Evolutionary conservation across 2,329 filamentous ascomycete species (phyloP), one percentile per base, ranked within the genome.

Genomic region (Xylaria sp.): DNA sequence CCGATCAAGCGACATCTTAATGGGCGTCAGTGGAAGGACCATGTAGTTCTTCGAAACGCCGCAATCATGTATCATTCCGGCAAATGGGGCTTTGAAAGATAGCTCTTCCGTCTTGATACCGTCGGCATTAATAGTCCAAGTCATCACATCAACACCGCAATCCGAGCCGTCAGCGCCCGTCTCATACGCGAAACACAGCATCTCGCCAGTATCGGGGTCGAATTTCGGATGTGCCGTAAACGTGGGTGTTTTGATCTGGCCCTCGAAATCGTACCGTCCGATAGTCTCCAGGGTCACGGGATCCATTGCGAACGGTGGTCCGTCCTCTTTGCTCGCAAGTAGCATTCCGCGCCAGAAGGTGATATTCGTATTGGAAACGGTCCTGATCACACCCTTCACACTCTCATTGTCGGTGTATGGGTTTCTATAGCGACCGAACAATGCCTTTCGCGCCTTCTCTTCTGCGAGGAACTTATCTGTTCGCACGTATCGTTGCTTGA

Each of bases 281-380:
- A 80, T 74, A 0, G 83, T 84, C 67, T 82, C 80, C 3, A 85
- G 72, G 1, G 81, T 83, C 2, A 70, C 68, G 0, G 82, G 82
- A 60, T 85, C 80, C 78, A 85, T 77, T 0, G 82, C 81, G 64
- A 78, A 84, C 0, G 83, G 82, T 14, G 80, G 81, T 0, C 80
- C 78, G 60, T 84, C 81, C 59, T 88, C 86, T 67, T 87, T 88
- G 54, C 76, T 78, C 0, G 84, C 84, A 4, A 87, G 75, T 60
- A 87, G 68, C 49, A 83, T 78, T 0, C 84, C 84, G 7, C 83
- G 76, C 81, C 83, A 88, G 68, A 83, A 85, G 1, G 84, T 76
- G n/a, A 88, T 75, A 60, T 88, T 88, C 1, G 85, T 88, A 65
- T 88, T 88, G 2, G 82, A 79, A 0, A 84, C 83, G 0, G 83